Conservation (phyloP, 768 basidiomycete species). For the Cystobasidium onofrii region DNA sequence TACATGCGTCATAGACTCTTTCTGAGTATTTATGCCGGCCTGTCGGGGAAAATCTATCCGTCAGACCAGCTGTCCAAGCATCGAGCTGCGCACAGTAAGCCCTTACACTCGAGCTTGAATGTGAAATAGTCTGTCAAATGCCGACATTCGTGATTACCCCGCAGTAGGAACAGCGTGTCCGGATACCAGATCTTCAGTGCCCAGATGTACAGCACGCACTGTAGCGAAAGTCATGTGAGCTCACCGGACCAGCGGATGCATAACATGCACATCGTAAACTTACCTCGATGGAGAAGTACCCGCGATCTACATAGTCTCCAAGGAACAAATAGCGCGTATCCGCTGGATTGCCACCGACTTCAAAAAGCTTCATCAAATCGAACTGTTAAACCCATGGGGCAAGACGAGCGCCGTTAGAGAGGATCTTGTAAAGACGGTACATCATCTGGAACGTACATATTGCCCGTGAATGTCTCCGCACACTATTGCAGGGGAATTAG, state of each 20-base stretch:
- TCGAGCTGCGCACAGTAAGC: background rate
- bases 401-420: background rate
- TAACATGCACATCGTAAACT: slow-evolving; percentile 35
- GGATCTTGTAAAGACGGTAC: background rate
- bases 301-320: slow-evolving; percentile 86
- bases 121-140: slow-evolving; percentile 98
- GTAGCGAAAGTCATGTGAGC: background rate
- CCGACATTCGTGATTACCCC: slow-evolving; percentile 97
- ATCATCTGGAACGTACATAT: slow-evolving; percentile 59
- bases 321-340: slow-evolving; percentile 87
- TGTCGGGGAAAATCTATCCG: slow-evolving; percentile 43
- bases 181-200: slow-evolving; percentile 99
- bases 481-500: slow-evolving; percentile 55
- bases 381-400: slow-evolving; percentile 52
- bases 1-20: slow-evolving; percentile 89
- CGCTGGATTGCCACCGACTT: slow-evolving; percentile 88
- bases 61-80: background rate
- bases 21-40: slow-evolving; percentile 99
- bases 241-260: background rate
- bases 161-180: slow-evolving; percentile 85
- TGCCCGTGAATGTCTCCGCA: slow-evolving; percentile 99
- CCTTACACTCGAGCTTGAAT: slow-evolving; percentile 92
- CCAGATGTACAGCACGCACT: slow-evolving; percentile 98
- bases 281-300: slow-evolving; percentile 88
- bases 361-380: slow-evolving; percentile 89